Evolutionary conservation across 2,329 filamentous ascomycete species (phyloP).

Genomic region (Sphaerostilbella broomeana): DNA sequence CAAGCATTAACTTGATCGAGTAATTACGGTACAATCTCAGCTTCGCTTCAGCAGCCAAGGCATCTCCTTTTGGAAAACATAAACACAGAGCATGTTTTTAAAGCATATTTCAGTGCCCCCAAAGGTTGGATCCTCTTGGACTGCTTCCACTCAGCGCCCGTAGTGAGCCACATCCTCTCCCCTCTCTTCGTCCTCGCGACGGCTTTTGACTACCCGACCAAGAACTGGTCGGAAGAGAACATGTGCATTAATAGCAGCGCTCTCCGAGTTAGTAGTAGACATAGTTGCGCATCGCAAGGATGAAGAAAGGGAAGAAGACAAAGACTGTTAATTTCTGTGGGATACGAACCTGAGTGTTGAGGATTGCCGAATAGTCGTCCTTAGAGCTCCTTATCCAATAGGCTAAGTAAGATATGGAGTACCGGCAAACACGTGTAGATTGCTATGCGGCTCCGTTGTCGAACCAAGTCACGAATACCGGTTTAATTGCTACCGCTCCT

Average conservation of each 20-base stretch:
- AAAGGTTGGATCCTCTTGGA: conserved; percentile 45
- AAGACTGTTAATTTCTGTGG: conserved; percentile 11
- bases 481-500: conserved; percentile 59
- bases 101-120: neutral
- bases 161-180: conserved; percentile 65
- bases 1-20: conserved; percentile 99
- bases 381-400: neutral
- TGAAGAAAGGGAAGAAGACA: conserved; percentile 21
- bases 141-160: conserved; percentile 65
- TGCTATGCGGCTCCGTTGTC: too few species aligned
- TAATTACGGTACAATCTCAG: conserved; percentile 95
- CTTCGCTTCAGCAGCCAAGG: conserved; percentile 49
- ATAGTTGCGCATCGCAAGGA: conserved; percentile 16
- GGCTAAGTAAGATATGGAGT: too few species aligned
- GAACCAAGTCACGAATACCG: too few species aligned
- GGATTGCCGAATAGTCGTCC: too few species aligned
- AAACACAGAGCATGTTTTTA: neutral
- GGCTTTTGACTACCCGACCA: too few species aligned
- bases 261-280: neutral
- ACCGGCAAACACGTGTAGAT: too few species aligned
- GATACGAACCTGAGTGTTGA: conserved; percentile 15
- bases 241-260: too few species aligned
- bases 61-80: conserved; percentile 31
- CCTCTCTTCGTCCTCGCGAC: conserved; percentile 11
- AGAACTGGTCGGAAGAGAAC: too few species aligned